Evolutionary conservation across 306 rosid species (phyloP), one percentile per base, ranked within the genome.

Genomic region (Crataegus laevigata): DNA sequence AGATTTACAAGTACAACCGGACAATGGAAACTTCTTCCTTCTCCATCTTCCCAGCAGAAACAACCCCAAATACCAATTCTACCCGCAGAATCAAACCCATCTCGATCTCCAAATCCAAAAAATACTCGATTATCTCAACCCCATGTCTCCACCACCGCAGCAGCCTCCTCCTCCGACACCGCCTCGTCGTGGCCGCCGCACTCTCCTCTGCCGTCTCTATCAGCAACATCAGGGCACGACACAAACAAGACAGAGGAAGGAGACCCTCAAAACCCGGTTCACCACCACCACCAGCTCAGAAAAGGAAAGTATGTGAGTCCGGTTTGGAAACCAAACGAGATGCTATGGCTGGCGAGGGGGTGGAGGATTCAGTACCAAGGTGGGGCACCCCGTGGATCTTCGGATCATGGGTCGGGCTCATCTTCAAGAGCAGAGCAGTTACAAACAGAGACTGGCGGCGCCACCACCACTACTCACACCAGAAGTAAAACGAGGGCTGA

Each of bases 271-370:
- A 75, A 74, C 32, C 86, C 82, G 65, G 73, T 82, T 72, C 91
- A 82, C 73, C 93, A 84, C 19, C 98, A 80, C 77, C 93, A 82
- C 8, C 99, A 90, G 34, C 84, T 85, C 45, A 82, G 99, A 78
- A 94, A 91, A 78, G 99, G 98, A 3, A 94, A 94, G 55, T 92
- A 89, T 68, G 97, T 94, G 29, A 94, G 98, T 81, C 99, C 99
- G 1, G 99, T 92, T 71, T 94, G 99, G 99, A 94, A 94, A 74
- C 98, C 99, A 1, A 86, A 84, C 66, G 99, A 94, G 86, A 94
- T 92, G 99, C 47, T 94, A 26, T 94, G 99, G 96, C 54, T 94
- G 8, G 97, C 98, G 34, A 86, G 89, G 69, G 99, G 91, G 10
- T 90, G 99, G 99, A 88, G 87, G 76, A 84, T 84, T 17, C 96